These are phyloP conservation scores for Sordaria brevicollis DNA, from an alignment of 495 filamentous ascomycete species.

Conservation along the genomic window DNA sequence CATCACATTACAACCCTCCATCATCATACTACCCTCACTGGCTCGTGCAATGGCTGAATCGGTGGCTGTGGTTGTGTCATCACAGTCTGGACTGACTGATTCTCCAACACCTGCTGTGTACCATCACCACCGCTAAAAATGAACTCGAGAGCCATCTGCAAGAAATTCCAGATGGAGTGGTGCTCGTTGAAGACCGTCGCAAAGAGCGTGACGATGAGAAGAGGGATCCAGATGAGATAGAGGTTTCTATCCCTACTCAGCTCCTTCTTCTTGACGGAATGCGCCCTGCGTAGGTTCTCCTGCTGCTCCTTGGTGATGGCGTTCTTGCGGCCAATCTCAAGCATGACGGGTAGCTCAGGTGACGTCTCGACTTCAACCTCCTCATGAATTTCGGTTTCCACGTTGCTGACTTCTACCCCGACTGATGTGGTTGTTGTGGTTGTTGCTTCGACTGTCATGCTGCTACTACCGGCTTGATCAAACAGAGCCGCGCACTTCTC, in stretches of 20 bases:
- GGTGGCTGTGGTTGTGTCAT: neutral
- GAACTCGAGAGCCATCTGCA: neutral
- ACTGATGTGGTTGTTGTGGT: neutral
- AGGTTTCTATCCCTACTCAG: conserved; percentile 67
- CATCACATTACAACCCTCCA: neutral
- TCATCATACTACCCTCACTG: neutral
- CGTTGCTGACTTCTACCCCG: neutral
- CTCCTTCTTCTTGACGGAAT: conserved; percentile 65
- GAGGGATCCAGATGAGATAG: conserved; percentile 62
- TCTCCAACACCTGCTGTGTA: neutral
- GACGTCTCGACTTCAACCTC: conserved; percentile 8
- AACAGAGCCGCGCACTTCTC: conserved; percentile 52
- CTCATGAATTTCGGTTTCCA: conserved; percentile 2
- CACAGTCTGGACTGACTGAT: neutral
- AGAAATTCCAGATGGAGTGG: neutral
- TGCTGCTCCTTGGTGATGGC: conserved; percentile 61
- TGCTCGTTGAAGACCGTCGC: conserved; percentile 13
- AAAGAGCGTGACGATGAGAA: conserved; percentile 13
- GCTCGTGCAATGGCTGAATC: neutral
- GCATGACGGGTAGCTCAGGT: conserved; percentile 26
- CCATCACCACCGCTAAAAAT: neutral
- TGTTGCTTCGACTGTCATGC: conserved; percentile 7
- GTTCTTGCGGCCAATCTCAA: conserved; percentile 42
- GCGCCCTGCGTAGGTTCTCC: conserved; percentile 58
- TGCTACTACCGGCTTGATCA: conserved; percentile 32